Base-by-base conservation (phyloP, 1,284 basidiomycete genomes). In the Sporisorium iseilematis-ciliati region DNA sequence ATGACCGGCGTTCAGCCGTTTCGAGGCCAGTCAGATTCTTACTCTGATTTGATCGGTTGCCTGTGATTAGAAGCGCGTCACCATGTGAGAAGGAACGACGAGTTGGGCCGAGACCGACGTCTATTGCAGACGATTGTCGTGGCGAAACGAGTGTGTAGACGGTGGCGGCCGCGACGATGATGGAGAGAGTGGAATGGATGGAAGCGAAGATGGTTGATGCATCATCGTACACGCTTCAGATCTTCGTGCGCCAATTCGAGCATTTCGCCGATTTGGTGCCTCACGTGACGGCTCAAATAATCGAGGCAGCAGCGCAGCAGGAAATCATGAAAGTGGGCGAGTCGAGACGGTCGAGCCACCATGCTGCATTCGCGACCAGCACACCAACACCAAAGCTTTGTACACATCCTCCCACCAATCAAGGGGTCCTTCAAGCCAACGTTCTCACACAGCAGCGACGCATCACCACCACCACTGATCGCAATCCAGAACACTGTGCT, bases 321-420 rank as follows among this genome's bases (percentile, higher is more conserved):
- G 42, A 7, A 33, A 40, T 12, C 25, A 35, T 41, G 33, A 11
- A 46, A 20, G 31, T 45, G 31, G 29, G 53, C 7, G 40, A 38
- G 54, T 31, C 7, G n/a, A 45, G 55, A 55, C 68, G 68, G 54
- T 71, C 68, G 68, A 25, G 51, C 68, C 68, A 71, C 31, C 53
- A 16, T 23, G 12, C 12, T 38, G 35, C 35, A 51, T n/a, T 38
- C 31, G 25, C 31, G 18, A 57, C 45, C 58, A 65, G 63, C 55
- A 41, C 52, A 57, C 31, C n/a, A 23, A 42, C 54, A 55, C 31
- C 23, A 20, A 11, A 35, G n/a, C 41, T 43, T 51, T 21, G 25
- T 51, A 3, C 23, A 31, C 23, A 31, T 43, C 26, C 23, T 20
- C 18, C 20, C n/a, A 26, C 49, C 31, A 10, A 8, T 49, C 48